These are phyloP conservation scores for Zygotorulaspora sp. DNA, from an alignment of 805 yeast species.

Conservation along the genomic window DNA sequence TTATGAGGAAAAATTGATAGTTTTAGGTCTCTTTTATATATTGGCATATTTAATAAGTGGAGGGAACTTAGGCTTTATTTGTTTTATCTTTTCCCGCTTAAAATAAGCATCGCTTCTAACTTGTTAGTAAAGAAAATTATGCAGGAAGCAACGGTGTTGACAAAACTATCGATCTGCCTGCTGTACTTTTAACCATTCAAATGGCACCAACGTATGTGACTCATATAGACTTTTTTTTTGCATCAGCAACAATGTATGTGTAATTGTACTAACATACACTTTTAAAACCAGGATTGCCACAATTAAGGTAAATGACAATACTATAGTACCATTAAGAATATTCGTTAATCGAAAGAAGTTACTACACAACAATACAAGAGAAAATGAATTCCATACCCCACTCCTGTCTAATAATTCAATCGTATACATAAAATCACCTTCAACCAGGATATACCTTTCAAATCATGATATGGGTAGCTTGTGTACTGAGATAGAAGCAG, in stretches of 20 bases:
- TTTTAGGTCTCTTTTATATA: too few relatives aligned
- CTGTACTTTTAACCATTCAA: too few relatives aligned
- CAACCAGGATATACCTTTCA: constrained; percentile 28
- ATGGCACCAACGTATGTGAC: constrained; percentile 18
- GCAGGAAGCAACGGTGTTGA: too few relatives aligned
- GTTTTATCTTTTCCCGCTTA: too few relatives aligned
- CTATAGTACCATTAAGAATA: constrained; percentile 26
- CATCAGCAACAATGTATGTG: background rate
- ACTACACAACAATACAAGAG: constrained; percentile 19
- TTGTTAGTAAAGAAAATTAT: too few relatives aligned
- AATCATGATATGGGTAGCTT: constrained; percentile 29
- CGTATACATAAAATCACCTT: constrained; percentile 30
- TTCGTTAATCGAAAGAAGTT: constrained; percentile 31
- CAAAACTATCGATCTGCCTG: too few relatives aligned
- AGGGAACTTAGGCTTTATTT: too few relatives aligned
- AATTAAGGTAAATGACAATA: constrained; percentile 20
- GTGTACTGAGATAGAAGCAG: constrained; percentile 27
- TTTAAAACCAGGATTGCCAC: constrained; percentile 26
- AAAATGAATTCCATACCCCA: constrained; percentile 32
- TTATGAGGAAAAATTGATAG: too few relatives aligned
- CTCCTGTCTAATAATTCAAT: constrained; percentile 35
- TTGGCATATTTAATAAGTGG: too few relatives aligned
- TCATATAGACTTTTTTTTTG: background rate
- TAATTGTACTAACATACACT: constrained; percentile 7
- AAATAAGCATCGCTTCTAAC: too few relatives aligned